A percentile compares a stretch with the other conserved stretches of the same genome.
Evolutionary conservation across 1,139 yeast genomes (phyloP).

Genomic region (Candida sp.): DNA sequence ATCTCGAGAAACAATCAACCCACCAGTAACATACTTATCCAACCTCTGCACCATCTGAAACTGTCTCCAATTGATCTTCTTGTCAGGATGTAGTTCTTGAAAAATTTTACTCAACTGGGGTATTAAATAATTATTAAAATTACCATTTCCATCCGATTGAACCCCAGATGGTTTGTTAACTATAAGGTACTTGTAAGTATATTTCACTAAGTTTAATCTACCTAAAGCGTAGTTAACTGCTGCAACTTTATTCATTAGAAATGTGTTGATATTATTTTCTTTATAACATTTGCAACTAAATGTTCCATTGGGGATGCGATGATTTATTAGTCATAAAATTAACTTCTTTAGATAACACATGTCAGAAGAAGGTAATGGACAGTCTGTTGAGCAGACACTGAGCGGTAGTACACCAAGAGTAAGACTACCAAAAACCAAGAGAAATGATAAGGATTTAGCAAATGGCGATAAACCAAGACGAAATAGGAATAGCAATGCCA

Average conservation of each 20-base stretch:
- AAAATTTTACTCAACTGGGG: conserved; percentile 13
- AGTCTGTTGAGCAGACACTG: not conserved
- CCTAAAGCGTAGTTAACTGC: not conserved
- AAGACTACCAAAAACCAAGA: not conserved
- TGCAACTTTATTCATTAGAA: not conserved
- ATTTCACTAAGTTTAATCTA: conserved; percentile 10
- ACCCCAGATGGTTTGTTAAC: conserved; percentile 22
- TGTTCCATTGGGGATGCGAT: not conserved
- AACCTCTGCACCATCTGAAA: conserved; percentile 19
- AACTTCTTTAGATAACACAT: not conserved
- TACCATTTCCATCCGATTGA: conserved; percentile 13
- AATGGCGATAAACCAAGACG: not conserved
- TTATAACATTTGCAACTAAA: not conserved
- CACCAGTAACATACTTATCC: conserved; percentile 23
- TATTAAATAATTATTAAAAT: conserved; percentile 8
- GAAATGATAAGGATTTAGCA: not conserved
- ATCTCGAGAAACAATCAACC: conserved; percentile 18
- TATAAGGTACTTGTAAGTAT: conserved; percentile 15
- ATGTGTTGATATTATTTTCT: not conserved
- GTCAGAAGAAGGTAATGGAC: not conserved
- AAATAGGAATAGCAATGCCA: not conserved
- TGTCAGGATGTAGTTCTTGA: conserved; percentile 10
- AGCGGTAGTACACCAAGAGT: not conserved
- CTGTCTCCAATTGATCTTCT: conserved; percentile 9
- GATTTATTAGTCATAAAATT: not conserved